phyloP scores from a whole-genome alignment of 2,329 filamentous ascomycete species.

The Fusarium coffeatum region DNA sequence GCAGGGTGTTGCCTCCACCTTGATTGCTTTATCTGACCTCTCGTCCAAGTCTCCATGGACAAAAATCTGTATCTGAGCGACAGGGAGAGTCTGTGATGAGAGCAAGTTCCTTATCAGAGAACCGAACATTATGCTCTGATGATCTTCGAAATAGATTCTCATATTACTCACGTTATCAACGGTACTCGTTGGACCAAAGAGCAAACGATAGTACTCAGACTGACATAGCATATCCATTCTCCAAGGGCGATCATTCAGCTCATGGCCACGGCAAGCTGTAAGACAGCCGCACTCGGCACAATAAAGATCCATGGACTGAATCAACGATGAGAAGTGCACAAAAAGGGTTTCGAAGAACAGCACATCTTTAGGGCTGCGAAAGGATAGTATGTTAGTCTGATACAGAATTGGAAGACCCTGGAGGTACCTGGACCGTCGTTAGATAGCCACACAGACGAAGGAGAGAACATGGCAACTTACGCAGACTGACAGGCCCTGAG shows the following conservation, averaged over 20 bases:
- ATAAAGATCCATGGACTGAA: neutral
- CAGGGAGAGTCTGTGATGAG: neutral
- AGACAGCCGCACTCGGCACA: neutral
- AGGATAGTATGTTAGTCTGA: slow-evolving; percentile 11
- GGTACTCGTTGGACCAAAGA: neutral
- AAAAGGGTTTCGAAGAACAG: neutral
- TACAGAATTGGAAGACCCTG: slow-evolving; percentile 18
- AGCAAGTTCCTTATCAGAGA: neutral
- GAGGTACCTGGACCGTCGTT: neutral
- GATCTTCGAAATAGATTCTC: neutral
- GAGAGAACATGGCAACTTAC: neutral
- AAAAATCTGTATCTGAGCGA: slow-evolving; percentile 1
- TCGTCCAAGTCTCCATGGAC: neutral
- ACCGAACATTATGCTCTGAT: neutral
- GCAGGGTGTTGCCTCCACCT: neutral
- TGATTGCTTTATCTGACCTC: neutral
- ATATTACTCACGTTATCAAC: neutral
- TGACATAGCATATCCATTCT: neutral
- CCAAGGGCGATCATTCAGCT: neutral
- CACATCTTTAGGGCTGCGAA: neutral
- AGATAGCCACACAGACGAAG: neutral
- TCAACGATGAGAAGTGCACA: neutral
- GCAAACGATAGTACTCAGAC: neutral
- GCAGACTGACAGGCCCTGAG: slow-evolving; percentile 19
- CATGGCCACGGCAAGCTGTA: too few species aligned